Percentiles rank a stretch among this genome's conserved stretches.
phyloP scores from a whole-genome alignment of 129 eudicot species.

The Artemisia argyi region DNA sequence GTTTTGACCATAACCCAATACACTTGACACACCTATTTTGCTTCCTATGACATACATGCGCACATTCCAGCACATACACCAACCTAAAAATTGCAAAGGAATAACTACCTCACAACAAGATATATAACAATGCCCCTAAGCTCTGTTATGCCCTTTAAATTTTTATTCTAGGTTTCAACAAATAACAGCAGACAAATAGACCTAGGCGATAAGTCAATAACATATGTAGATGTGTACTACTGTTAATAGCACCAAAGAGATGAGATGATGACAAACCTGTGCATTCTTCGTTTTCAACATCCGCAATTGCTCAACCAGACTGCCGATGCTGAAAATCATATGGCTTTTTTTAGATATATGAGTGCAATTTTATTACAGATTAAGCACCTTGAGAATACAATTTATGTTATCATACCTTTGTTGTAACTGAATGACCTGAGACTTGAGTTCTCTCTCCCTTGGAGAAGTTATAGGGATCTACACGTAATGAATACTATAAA shows the following conservation, averaged over 20 bases:
- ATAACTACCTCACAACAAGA: no score
- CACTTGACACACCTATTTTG: no score
- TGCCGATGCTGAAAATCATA: conserved; percentile 67
- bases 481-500: conserved; percentile 12
- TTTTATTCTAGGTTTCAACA: no score
- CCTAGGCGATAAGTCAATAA: no score
- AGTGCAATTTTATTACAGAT: neutral
- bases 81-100: no score
- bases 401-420: conserved; percentile 55
- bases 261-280: conserved; percentile 50
- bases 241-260: neutral
- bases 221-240: no score
- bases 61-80: no score
- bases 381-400: conserved; percentile 1
- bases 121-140: no score
- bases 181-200: no score
- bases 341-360: conserved; percentile 1
- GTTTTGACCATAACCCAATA: no score
- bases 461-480: conserved; percentile 54
- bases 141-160: no score
- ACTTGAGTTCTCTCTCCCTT: conserved; percentile 69
- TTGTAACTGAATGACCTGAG: conserved; percentile 73
- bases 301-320: conserved; percentile 84
- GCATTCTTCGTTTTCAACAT: conserved; percentile 66
- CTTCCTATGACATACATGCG: no score